Evolutionary conservation across 768 basidiomycete species (phyloP).

Genomic region (Kwoniella heveanensis): DNA sequence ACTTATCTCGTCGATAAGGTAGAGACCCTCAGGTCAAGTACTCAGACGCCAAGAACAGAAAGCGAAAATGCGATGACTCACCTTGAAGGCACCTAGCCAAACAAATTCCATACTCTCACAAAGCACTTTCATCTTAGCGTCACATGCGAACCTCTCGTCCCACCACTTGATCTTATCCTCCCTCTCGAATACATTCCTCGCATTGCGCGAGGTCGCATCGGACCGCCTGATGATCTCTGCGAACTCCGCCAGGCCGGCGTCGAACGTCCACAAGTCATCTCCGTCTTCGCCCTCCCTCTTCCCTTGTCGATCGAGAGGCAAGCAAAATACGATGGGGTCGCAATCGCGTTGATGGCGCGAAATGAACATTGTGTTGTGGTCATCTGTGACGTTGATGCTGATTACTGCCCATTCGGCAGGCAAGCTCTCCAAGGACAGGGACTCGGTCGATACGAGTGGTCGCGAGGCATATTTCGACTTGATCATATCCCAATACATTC

Average conservation of each 20-base stretch:
- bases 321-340: slow-evolving; percentile 77
- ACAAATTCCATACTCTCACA: slow-evolving; percentile 87
- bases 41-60: too few relatives aligned
- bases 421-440: slow-evolving; percentile 55
- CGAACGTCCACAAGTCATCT: slow-evolving; percentile 69
- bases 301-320: slow-evolving; percentile 76
- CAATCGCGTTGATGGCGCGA: slow-evolving; percentile 70
- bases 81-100: slow-evolving; percentile 98
- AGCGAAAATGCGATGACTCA: slow-evolving; percentile 52
- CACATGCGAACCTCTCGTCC: slow-evolving; percentile 74
- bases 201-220: slow-evolving; percentile 73
- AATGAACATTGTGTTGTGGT: slow-evolving; percentile 78
- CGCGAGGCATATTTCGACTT: slow-evolving; percentile 15
- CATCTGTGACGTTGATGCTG: slow-evolving; percentile 78
- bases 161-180: slow-evolving; percentile 79
- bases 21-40: too few relatives aligned
- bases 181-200: slow-evolving; percentile 68
- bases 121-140: slow-evolving; percentile 71
- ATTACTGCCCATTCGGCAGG: slow-evolving; percentile 81
- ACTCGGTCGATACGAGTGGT: background rate
- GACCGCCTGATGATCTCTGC: slow-evolving; percentile 76
- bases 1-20: too few relatives aligned
- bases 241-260: slow-evolving; percentile 73
- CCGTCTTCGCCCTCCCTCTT: slow-evolving; percentile 73
- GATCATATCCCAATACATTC: slow-evolving; percentile 33